Evolutionary conservation across 83 land plant species (phyloP).

Genomic region (Larix sibirica): DNA sequence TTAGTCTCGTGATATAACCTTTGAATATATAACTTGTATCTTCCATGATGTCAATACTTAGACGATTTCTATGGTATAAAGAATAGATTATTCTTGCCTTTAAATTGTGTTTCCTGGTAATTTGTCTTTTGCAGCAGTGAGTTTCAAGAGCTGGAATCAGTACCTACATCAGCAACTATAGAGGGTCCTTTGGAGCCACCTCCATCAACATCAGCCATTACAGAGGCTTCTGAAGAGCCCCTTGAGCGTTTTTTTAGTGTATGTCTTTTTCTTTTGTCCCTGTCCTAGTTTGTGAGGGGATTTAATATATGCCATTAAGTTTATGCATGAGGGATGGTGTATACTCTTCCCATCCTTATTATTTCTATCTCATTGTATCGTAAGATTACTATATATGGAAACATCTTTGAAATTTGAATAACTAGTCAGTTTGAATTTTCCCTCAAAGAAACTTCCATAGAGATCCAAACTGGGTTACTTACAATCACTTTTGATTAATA

Average conservation of each 20-base stretch:
- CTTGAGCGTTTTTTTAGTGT: conserved; percentile 64
- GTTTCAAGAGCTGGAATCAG: conserved; percentile 78
- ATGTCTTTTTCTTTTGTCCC: conserved; percentile 12
- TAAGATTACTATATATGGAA: neutral
- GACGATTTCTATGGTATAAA: neutral
- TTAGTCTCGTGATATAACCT: neutral
- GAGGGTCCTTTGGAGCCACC: conserved; percentile 77
- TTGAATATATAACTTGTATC: neutral
- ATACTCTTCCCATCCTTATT: neutral
- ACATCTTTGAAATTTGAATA: neutral
- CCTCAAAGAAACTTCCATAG: neutral
- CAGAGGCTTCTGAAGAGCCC: conserved; percentile 48
- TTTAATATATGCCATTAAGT: neutral
- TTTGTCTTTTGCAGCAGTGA: conserved; percentile 36
- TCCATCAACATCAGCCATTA: conserved; percentile 28
- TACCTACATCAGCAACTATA: conserved; percentile 53
- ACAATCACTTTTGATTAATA: neutral
- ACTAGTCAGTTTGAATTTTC: neutral
- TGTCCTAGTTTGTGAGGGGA: neutral
- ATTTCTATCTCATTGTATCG: neutral
- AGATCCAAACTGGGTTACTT: neutral
- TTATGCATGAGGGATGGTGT: neutral
- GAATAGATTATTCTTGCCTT: neutral
- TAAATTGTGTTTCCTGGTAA: neutral
- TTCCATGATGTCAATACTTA: neutral